A percentile compares a stretch with the other conserved stretches of the same genome.
Evolutionary conservation across 192 early-diverging fungal genomes (phyloP).

Genomic region (Helicostylum pulchrum): DNA sequence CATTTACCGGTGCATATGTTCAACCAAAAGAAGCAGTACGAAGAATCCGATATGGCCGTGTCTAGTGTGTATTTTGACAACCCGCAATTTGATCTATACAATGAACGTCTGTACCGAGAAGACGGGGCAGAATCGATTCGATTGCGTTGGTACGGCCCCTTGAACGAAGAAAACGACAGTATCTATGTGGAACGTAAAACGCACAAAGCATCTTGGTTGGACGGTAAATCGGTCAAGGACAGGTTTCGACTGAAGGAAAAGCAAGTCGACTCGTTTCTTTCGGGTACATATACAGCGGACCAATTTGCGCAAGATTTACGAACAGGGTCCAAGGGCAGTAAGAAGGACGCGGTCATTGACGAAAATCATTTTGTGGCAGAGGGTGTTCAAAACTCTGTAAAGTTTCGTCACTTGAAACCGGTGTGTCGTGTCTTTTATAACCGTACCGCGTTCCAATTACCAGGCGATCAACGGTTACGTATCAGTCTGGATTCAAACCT

Average conservation of each 20-base stretch:
- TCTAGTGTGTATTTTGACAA: slow-evolving; percentile 97
- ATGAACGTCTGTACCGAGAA: slow-evolving; percentile 77
- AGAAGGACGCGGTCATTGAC: slow-evolving; percentile 28
- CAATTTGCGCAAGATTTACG: slow-evolving; percentile 65
- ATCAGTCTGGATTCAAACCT: slow-evolving; percentile 46
- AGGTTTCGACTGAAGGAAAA: slow-evolving; percentile 92
- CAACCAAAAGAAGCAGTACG: slow-evolving; percentile 73
- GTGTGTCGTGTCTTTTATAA: slow-evolving; percentile 50
- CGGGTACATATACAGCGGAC: slow-evolving; percentile 64
- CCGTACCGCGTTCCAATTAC: slow-evolving; percentile 48
- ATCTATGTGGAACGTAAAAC: slow-evolving; percentile 38
- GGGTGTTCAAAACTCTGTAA: slow-evolving; percentile 69
- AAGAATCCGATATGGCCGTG: slow-evolving; percentile 83
- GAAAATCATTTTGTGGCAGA: slow-evolving; percentile 60
- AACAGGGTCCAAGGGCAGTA: neutral
- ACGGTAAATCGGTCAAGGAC: slow-evolving; percentile 65
- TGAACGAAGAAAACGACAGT: slow-evolving; percentile 4
- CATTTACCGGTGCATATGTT: slow-evolving; percentile 91
- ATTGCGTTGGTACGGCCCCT: slow-evolving; percentile 88
- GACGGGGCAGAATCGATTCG: slow-evolving; percentile 91
- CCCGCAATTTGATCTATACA: slow-evolving; percentile 83
- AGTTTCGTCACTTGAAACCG: slow-evolving; percentile 65
- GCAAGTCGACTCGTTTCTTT: slow-evolving; percentile 78
- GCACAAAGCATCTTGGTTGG: slow-evolving; percentile 40
- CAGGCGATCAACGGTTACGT: slow-evolving; percentile 45